Evolutionary conservation across 345 rosid genomes (phyloP).

Genomic region (Citrus reticulata): DNA sequence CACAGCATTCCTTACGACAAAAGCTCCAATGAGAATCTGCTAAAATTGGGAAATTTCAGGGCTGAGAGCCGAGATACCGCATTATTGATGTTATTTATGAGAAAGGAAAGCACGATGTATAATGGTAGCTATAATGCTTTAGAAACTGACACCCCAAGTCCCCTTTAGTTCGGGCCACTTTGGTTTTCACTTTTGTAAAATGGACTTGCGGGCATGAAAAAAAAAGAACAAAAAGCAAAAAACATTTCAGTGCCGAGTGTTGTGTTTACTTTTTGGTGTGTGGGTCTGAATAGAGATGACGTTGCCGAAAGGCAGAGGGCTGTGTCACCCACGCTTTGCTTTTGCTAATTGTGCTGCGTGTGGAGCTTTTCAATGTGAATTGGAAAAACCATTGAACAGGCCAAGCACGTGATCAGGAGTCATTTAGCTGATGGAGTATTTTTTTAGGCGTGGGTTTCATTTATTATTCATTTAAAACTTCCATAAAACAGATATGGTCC

Average conservation of each 20-base stretch:
- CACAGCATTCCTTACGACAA: neutral
- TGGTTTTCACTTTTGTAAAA: no score
- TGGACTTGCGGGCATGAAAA: no score
- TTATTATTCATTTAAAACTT: no score
- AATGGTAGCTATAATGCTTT: no score
- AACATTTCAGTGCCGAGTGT: no score
- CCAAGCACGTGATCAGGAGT: neutral
- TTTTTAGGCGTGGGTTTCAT: neutral
- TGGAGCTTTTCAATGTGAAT: neutral
- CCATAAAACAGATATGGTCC: neutral
- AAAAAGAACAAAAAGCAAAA: no score
- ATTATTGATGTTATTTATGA: no score
- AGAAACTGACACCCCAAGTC: no score
- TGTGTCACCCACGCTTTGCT: constrained; percentile 17
- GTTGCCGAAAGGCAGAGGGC: constrained; percentile 9
- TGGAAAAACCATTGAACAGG: neutral
- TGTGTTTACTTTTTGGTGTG: no score
- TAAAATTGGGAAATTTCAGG: neutral
- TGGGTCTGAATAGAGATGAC: neutral
- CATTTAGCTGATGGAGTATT: neutral
- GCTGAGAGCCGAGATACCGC: no score
- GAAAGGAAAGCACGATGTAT: no score
- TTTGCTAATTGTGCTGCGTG: neutral
- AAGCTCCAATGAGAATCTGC: neutral
- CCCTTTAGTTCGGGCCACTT: no score